phyloP scores from a whole-genome alignment of 805 yeast genomes.

The Saccharomyces mikatae region DNA sequence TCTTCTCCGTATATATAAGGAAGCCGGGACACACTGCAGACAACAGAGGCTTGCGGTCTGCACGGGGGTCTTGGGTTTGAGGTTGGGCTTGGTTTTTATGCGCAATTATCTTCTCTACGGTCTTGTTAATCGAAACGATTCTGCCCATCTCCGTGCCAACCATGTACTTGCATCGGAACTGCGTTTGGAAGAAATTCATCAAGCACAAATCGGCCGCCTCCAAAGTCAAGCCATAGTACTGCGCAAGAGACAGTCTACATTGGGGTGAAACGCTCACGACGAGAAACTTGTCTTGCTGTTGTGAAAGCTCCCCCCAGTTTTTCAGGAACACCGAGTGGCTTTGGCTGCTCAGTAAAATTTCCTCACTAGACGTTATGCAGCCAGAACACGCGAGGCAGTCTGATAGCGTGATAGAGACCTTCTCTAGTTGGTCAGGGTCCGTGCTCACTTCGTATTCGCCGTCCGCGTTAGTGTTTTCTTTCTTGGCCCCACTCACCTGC shows the following conservation, averaged over 20 bases:
- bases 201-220: conserved; percentile 55
- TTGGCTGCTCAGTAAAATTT: conserved; percentile 82
- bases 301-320: conserved; percentile 36
- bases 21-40: conserved; percentile 91
- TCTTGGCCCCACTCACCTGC: conserved; percentile 25
- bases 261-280: conserved; percentile 83
- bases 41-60: conserved; percentile 41
- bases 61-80: not conserved
- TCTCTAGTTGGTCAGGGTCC: conserved; percentile 48
- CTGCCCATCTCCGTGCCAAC: conserved; percentile 85
- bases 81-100: conserved; percentile 5
- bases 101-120: conserved; percentile 34
- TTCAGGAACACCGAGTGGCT: conserved; percentile 71
- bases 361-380: conserved; percentile 96
- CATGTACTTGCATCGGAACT: conserved; percentile 59
- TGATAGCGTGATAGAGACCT: conserved; percentile 81
- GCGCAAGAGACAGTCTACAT: conserved; percentile 71
- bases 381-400: conserved; percentile 97
- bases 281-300: conserved; percentile 35
- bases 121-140: conserved; percentile 48
- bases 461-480: conserved; percentile 2
- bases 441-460: conserved; percentile 61
- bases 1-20: conserved; percentile 91
- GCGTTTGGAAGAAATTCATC: conserved; percentile 43
- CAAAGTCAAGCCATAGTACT: conserved; percentile 46